Evolutionary conservation across 2,329 filamentous ascomycete genomes (phyloP), one percentile per base, ranked within the genome.

Genomic region (Cercospora canescens): DNA sequence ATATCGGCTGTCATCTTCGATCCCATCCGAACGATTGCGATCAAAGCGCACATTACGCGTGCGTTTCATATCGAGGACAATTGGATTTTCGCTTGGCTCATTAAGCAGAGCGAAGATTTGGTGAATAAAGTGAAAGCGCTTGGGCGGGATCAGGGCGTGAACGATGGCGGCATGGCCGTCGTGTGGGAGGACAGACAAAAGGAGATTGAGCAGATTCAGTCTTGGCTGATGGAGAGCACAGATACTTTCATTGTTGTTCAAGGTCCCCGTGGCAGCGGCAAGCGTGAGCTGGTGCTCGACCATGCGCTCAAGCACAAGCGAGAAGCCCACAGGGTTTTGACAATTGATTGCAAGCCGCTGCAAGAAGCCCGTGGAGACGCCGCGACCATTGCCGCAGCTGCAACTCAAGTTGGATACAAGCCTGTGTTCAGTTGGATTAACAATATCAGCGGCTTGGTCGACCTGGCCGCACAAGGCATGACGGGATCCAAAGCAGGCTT

Each of bases 361-460:
- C 90, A 94, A 66, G 94, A 98, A 78, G 93, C 94, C 1, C 88
- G 91, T 62, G 94, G 95, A 5, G 95, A 99, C 75, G 89, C 89
- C 7, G 88, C 89, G 2, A 97, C 92, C 0, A 97, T 99, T 73
- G 88, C 88, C 67, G 89, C 90, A 45, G 89, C 95, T 6, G 95
- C 94, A 0, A 81, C 84, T 1, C 88, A 94, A 69, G 94, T 98
- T 57, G 94, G 95, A 8, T 98, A 97, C 76, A 86, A 91, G 8
- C 95, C 95, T 0, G 88, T 99, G 0, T 99, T 99, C 77, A 96
- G 92, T 0, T 98, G 94, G 92, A 91, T 96, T 80, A 97, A 98
- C 79, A 97, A 89, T 74, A 88, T 98, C 70, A 96, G 92, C 79
- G 96, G 93, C 76, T 87, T 97, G 80, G 84, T 97, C 69, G 95